A percentile compares a stretch with the other conserved stretches of the same genome.
phyloP scores from a whole-genome alignment of 164 flowering plant genomes.

The Dillenia turbinata region DNA sequence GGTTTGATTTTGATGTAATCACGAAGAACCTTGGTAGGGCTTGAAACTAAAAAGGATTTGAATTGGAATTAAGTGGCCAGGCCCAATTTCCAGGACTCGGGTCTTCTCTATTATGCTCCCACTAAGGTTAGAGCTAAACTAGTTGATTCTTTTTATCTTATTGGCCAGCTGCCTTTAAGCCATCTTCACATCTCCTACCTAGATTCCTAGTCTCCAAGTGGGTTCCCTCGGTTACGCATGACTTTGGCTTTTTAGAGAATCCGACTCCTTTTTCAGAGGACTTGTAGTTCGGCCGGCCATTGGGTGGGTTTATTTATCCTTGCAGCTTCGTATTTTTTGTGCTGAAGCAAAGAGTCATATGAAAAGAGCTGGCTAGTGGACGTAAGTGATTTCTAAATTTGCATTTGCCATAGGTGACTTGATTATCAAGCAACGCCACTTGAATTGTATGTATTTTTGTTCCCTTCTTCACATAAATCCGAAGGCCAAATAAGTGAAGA shows the following conservation, averaged over 20 bases:
- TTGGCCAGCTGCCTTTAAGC: constrained; percentile 1
- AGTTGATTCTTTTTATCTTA: constrained; percentile 3
- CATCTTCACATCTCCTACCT: constrained; percentile 10
- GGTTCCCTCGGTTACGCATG: constrained; percentile 14
- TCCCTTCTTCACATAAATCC: too few species aligned
- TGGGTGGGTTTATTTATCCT: background rate
- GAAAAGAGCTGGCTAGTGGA: too few species aligned
- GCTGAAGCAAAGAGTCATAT: too few species aligned
- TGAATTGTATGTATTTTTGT: too few species aligned
- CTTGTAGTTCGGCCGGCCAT: background rate
- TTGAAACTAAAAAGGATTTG: too few species aligned
- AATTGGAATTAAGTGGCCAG: background rate
- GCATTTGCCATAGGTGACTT: too few species aligned
- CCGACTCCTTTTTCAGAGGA: constrained; percentile 7
- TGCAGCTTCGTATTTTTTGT: background rate
- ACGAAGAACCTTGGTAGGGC: too few species aligned
- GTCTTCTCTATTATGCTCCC: constrained; percentile 7
- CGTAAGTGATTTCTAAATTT: too few species aligned
- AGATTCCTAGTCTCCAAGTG: constrained; percentile 14
- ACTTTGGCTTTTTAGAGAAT: constrained; percentile 15
- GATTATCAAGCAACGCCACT: too few species aligned
- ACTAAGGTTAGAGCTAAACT: constrained; percentile 6
- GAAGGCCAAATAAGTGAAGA: too few species aligned
- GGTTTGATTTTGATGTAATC: too few species aligned
- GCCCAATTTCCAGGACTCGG: constrained; percentile 2